A percentile compares a stretch with the other conserved stretches of the same genome.
Conservation (phyloP, 257 asterid species). For the Solanum dulcamara region DNA sequence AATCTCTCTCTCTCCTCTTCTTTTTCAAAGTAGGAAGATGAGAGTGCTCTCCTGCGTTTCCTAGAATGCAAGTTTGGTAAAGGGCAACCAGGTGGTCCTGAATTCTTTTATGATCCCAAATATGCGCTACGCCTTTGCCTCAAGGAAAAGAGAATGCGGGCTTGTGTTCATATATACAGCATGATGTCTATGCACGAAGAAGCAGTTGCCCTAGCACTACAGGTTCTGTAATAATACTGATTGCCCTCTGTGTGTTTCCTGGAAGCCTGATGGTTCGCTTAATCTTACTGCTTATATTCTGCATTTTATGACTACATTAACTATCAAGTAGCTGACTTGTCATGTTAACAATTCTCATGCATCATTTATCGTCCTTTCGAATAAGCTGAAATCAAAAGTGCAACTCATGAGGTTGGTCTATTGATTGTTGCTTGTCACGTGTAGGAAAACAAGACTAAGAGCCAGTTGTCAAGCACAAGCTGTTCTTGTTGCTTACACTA, state of each 20-base stretch:
- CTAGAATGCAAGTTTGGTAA: conserved; percentile 90
- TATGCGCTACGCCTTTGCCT: conserved; percentile 96
- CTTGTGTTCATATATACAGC: conserved; percentile 94
- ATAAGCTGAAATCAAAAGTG: background rate
- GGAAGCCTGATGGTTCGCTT: background rate
- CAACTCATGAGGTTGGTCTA: background rate
- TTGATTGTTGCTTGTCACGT: background rate
- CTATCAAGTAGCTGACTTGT: background rate
- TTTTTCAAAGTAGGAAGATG: conserved; percentile 56
- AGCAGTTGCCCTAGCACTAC: conserved; percentile 94
- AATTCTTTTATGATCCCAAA: conserved; percentile 91
- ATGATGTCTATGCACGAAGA: conserved; percentile 99
- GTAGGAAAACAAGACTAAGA: background rate
- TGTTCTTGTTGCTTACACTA: background rate
- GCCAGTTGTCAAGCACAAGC: background rate
- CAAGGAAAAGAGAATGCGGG: conserved; percentile 84
- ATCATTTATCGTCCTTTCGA: background rate
- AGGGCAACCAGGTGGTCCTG: conserved; percentile 68
- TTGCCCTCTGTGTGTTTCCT: background rate
- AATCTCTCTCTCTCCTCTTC: conserved; percentile 3
- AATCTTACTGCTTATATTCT: background rate
- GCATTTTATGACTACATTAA: background rate
- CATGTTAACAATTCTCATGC: background rate
- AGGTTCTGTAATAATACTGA: conserved; percentile 33
- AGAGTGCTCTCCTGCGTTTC: conserved; percentile 91